Percentiles rank a stretch among this genome's conserved stretches.
Conservation (phyloP, 768 basidiomycete genomes). For the Hygrophorus pudorinus region DNA sequence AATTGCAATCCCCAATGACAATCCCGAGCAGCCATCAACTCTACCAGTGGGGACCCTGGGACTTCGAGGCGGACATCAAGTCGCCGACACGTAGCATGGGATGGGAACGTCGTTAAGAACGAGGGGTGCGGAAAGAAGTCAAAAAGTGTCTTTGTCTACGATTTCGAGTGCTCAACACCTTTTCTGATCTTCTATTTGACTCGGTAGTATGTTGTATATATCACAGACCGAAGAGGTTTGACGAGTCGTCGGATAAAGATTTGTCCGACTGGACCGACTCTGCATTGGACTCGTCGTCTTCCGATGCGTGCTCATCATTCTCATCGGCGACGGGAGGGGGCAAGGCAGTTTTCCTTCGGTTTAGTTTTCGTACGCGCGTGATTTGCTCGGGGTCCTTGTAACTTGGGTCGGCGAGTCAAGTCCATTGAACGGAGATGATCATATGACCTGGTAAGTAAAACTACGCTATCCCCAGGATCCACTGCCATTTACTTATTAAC, state of each 20-base stretch:
- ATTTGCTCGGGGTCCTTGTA: no score
- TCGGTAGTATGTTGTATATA: slow-evolving; percentile 99
- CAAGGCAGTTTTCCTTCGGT: no score
- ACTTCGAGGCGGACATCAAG: slow-evolving; percentile 45
- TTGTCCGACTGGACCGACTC: slow-evolving; percentile 36
- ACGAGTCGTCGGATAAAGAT: slow-evolving; percentile 61
- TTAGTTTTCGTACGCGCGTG: no score
- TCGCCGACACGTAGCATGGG: slow-evolving; percentile 67
- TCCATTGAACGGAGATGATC: no score
- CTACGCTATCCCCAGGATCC: no score
- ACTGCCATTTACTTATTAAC: no score
- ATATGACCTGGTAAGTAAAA: no score
- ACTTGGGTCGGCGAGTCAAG: no score
- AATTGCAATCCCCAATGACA: slow-evolving; percentile 2
- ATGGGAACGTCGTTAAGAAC: slow-evolving; percentile 80
- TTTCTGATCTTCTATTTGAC: background rate
- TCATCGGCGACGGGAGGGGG: slow-evolving; percentile 13
- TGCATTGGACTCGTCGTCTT: slow-evolving; percentile 25
- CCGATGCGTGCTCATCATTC: slow-evolving; percentile 13
- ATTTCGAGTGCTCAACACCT: no score
- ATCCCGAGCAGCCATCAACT: slow-evolving; percentile 11
- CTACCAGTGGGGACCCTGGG: slow-evolving; percentile 40
- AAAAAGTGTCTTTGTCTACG: slow-evolving; percentile 66
- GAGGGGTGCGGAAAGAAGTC: slow-evolving; percentile 85
- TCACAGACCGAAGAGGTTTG: slow-evolving; percentile 69